Conservation (phyloP, 164 flowering plant genomes). For the Hamamelis virginiana region DNA sequence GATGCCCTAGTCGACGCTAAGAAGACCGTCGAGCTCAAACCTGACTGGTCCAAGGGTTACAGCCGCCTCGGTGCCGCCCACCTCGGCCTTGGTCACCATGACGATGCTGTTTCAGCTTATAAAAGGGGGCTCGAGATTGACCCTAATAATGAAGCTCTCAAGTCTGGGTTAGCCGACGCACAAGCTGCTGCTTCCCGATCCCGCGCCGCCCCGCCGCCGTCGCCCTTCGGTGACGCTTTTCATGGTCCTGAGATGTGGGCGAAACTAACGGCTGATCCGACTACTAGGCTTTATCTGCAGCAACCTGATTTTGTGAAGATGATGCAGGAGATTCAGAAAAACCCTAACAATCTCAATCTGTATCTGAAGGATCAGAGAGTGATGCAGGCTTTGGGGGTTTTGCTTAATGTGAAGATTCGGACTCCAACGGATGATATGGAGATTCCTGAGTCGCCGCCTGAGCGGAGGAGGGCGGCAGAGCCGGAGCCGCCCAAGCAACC, state of each 20-base stretch:
- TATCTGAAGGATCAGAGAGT: constrained; percentile 84
- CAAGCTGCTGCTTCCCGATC: constrained; percentile 43
- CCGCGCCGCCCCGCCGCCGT: constrained; percentile 27
- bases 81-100: constrained; percentile 46
- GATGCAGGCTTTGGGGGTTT: constrained; percentile 83
- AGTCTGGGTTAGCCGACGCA: constrained; percentile 78
- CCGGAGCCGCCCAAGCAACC: constrained; percentile 27
- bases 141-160: constrained; percentile 75
- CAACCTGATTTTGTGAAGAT: constrained; percentile 87
- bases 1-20: constrained; percentile 76
- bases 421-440: constrained; percentile 49
- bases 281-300: constrained; percentile 58
- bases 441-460: constrained; percentile 28
- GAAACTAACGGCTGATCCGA: constrained; percentile 79
- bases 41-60: constrained; percentile 90
- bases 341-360: constrained; percentile 71
- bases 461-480: constrained; percentile 33
- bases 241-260: constrained; percentile 90
- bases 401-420: constrained; percentile 61
- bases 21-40: constrained; percentile 84
- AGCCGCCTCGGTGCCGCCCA: constrained; percentile 92
- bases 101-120: constrained; percentile 69
- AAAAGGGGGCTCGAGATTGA: constrained; percentile 80
- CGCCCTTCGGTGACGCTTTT: constrained; percentile 76
- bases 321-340: constrained; percentile 87